Conservation (phyloP, 2,329 filamentous ascomycete genomes). For the Alternaria burnsii region DNA sequence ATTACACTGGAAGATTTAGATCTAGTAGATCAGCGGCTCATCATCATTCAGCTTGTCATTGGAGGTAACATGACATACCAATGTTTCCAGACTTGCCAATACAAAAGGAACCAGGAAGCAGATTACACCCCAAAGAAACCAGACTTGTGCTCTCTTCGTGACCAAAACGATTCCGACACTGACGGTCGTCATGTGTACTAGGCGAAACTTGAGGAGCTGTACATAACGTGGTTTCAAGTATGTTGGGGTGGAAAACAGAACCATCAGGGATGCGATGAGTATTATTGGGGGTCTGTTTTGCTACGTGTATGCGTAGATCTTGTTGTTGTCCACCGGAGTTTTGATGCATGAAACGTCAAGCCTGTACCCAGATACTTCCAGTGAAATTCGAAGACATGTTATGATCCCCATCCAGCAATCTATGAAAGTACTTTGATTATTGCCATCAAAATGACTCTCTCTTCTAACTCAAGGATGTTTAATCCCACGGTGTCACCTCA, state of each 20-base stretch:
- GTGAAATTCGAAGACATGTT: neutral
- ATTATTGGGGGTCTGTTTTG: slow-evolving; percentile 58
- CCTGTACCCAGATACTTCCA: neutral
- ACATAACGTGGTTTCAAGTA: slow-evolving; percentile 35
- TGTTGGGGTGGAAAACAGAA: slow-evolving; percentile 32
- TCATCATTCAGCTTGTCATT: neutral
- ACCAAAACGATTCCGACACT: slow-evolving; percentile 56
- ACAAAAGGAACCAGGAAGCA: slow-evolving; percentile 56
- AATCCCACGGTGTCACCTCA: neutral
- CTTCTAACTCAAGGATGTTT: neutral
- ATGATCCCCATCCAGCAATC: neutral
- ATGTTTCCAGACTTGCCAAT: slow-evolving; percentile 55
- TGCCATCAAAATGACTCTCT: neutral
- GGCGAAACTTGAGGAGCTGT: slow-evolving; percentile 52
- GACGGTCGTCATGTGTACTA: slow-evolving; percentile 57
- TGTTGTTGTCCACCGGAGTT: neutral
- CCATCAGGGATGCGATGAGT: slow-evolving; percentile 53
- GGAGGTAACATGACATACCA: slow-evolving; percentile 26
- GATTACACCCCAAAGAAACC: slow-evolving; percentile 55
- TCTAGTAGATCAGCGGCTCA: neutral
- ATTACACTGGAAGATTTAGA: slow-evolving; percentile 56
- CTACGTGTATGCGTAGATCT: slow-evolving; percentile 52
- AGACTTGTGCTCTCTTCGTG: slow-evolving; percentile 44
- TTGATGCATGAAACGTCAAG: neutral
- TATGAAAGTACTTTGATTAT: neutral